A percentile compares a stretch with the other conserved stretches of the same genome.
Evolutionary conservation across 805 yeast species (phyloP).

Genomic region (Candida dajiaensis): DNA sequence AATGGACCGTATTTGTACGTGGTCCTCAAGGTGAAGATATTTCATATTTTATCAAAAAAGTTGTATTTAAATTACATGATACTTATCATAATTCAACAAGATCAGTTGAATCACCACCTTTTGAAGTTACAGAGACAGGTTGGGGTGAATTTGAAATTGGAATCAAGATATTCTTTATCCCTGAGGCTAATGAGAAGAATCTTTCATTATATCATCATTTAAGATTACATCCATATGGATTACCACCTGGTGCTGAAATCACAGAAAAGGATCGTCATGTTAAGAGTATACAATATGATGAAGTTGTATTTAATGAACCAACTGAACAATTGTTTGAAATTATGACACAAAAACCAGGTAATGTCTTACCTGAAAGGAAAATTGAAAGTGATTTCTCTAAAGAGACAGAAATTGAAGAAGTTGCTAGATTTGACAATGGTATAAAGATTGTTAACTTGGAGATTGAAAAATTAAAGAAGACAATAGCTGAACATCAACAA

Average conservation of each 20-base stretch:
- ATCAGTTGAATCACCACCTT: conserved; percentile 84
- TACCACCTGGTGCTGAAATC: conserved; percentile 25
- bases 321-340: conserved; percentile 82
- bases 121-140: conserved; percentile 93
- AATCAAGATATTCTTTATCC: conserved; percentile 77
- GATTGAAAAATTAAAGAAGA: conserved; percentile 35
- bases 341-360: conserved; percentile 62
- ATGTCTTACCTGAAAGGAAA: conserved; percentile 40
- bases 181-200: conserved; percentile 86
- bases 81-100: conserved; percentile 87
- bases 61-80: conserved; percentile 91
- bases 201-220: conserved; percentile 82
- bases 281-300: conserved; percentile 71
- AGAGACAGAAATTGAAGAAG: conserved; percentile 60
- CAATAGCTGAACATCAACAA: conserved; percentile 26
- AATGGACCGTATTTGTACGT: conserved; percentile 88
- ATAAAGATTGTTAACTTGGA: conserved; percentile 38
- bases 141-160: conserved; percentile 99
- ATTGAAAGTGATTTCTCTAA: conserved; percentile 35
- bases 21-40: conserved; percentile 79
- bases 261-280: conserved; percentile 35
- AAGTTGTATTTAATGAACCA: conserved; percentile 91
- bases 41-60: conserved; percentile 77
- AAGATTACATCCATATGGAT: conserved; percentile 81
- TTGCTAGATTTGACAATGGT: conserved; percentile 47